phyloP scores from a whole-genome alignment of 1,284 basidiomycete species.

The Apiotrichum siamense region DNA sequence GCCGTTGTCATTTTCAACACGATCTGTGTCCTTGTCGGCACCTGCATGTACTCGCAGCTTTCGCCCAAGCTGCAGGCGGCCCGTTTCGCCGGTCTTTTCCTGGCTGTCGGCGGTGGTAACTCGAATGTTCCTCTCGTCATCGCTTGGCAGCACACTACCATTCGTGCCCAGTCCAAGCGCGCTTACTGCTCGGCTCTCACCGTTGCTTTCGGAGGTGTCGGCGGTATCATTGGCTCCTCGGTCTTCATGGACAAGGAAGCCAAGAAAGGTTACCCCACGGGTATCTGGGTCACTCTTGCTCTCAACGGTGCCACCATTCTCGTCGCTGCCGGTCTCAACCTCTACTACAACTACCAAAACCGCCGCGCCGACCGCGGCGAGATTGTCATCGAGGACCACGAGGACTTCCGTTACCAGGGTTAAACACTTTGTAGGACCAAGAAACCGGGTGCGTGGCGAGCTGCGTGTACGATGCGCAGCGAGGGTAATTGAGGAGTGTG shows the following conservation, averaged over 20 bases:
- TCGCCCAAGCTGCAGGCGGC: constrained; percentile 2
- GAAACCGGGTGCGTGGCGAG: neutral
- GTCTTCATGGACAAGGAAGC: constrained; percentile 29
- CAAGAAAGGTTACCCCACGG: constrained; percentile 23
- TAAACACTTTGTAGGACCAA: neutral
- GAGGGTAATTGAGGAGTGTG: neutral
- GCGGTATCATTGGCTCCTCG: constrained; percentile 47
- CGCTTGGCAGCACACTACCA: constrained; percentile 46
- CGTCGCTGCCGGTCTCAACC: constrained; percentile 16
- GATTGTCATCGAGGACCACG: constrained; percentile 4
- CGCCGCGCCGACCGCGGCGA: constrained; percentile 2
- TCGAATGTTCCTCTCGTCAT: constrained; percentile 37
- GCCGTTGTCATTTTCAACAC: constrained; percentile 12
- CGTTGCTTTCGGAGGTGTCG: constrained; percentile 47
- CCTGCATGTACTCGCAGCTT: constrained; percentile 17
- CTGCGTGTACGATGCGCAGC: too few relatives aligned
- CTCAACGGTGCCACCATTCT: constrained; percentile 25
- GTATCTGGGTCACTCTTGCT: constrained; percentile 24
- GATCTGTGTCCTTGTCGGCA: constrained; percentile 8
- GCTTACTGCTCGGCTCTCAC: constrained; percentile 43
- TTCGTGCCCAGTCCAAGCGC: constrained; percentile 46
- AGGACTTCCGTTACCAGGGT: constrained; percentile 8
- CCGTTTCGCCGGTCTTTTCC: constrained; percentile 40
- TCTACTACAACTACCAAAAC: constrained; percentile 15
- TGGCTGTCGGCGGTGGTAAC: constrained; percentile 42